phyloP scores from a whole-genome alignment of 257 asterid species.

The Orobanche coerulescens region DNA sequence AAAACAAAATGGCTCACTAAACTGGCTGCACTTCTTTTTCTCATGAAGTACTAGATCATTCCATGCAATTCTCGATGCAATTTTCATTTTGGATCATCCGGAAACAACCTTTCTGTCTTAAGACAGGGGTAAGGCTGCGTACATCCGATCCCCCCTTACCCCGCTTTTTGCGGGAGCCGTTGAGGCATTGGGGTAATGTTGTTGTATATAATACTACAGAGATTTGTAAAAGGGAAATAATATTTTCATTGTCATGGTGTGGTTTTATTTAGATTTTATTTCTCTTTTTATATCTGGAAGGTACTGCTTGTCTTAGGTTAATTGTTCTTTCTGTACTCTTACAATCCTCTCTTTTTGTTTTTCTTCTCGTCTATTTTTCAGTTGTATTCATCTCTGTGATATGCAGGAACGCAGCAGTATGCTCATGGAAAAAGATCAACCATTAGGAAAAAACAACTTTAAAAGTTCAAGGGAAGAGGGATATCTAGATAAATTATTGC shows the following conservation, averaged over 20 bases:
- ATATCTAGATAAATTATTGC: constrained; percentile 31
- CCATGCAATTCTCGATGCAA: no score
- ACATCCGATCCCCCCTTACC: no score
- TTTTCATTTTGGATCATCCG: no score
- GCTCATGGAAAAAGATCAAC: constrained; percentile 49
- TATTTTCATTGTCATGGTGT: constrained; percentile 10
- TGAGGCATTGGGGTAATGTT: no score
- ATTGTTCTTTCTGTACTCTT: constrained; percentile 1
- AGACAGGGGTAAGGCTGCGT: no score
- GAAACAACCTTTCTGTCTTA: no score
- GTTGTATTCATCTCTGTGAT: constrained; percentile 27
- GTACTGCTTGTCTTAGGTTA: constrained; percentile 7
- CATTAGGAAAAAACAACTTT: constrained; percentile 25
- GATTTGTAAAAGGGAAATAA: neutral
- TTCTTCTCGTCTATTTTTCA: constrained; percentile 29
- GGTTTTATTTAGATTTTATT: constrained; percentile 15
- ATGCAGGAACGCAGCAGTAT: constrained; percentile 77
- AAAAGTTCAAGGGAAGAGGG: constrained; percentile 33
- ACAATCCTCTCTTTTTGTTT: constrained; percentile 21
- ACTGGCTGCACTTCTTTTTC: no score
- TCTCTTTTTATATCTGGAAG: neutral
- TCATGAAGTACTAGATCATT: no score
- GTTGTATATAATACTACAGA: constrained; percentile 2
- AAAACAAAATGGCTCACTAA: no score
- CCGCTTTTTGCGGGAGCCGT: no score